Evolutionary conservation across 257 asterid species (phyloP).

Genomic region (Petunia axillaris): DNA sequence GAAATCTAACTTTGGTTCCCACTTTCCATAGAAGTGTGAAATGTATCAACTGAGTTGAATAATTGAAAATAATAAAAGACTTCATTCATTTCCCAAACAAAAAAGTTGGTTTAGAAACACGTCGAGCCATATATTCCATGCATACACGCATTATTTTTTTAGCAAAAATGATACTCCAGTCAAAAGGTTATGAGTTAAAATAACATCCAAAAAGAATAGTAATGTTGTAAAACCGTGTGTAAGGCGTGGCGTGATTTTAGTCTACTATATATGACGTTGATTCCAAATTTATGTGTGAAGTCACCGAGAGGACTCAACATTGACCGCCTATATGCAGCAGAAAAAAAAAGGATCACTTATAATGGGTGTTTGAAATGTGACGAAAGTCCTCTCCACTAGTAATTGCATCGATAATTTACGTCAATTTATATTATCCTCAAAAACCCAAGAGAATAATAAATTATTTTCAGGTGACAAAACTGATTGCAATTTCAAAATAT

Average conservation of each 20-base stretch:
- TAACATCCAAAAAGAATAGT: neutral
- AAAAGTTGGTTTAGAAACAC: neutral
- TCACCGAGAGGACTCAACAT: neutral
- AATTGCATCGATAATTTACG: too few relatives aligned
- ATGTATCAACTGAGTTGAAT: neutral
- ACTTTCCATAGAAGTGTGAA: neutral
- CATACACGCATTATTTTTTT: neutral
- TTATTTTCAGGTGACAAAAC: neutral
- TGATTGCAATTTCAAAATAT: neutral
- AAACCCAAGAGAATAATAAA: neutral
- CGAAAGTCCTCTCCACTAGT: neutral
- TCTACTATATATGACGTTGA: neutral
- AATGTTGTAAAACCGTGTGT: constrained; percentile 1
- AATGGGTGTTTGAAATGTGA: neutral
- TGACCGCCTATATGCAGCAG: neutral
- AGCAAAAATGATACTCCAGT: neutral
- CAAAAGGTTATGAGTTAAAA: neutral
- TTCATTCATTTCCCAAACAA: neutral
- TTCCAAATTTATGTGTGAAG: neutral
- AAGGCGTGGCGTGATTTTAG: neutral
- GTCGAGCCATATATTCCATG: neutral
- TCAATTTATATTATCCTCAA: too few relatives aligned
- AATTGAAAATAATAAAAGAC: too few relatives aligned
- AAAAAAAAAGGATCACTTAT: neutral
- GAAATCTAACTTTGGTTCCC: neutral